These are phyloP conservation scores for Trifolium pratense DNA, from an alignment of 306 rosid genomes.

Conservation along the genomic window DNA sequence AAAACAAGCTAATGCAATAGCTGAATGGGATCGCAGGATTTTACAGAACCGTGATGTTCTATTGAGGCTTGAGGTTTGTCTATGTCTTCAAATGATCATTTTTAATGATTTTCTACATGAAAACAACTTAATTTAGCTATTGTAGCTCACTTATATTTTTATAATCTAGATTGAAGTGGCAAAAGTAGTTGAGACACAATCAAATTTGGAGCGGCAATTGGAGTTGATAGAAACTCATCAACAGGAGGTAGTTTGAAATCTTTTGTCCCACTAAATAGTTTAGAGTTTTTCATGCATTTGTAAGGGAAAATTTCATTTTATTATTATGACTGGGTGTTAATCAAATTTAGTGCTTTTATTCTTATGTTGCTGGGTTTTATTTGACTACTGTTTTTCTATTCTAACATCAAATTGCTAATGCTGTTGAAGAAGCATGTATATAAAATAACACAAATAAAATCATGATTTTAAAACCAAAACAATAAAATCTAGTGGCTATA, in stretches of 20 bases:
- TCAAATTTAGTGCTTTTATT: slow-evolving; percentile 9
- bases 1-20: slow-evolving; percentile 94
- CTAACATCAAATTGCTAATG: neutral
- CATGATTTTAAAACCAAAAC: neutral
- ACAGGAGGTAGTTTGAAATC: slow-evolving; percentile 70
- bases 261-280: slow-evolving; percentile 17
- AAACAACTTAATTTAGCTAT: slow-evolving; percentile 9
- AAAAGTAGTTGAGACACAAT: slow-evolving; percentile 87
- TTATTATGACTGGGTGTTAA: neutral
- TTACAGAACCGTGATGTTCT: slow-evolving; percentile 88
- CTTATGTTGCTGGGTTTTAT: neutral
- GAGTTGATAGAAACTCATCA: slow-evolving; percentile 97
- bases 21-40: slow-evolving; percentile 95
- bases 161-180: slow-evolving; percentile 84
- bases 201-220: slow-evolving; percentile 85
- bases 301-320: slow-evolving; percentile 9
- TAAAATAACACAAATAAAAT: neutral
- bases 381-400: neutral
- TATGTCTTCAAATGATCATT: slow-evolving; percentile 5
- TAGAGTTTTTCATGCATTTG: slow-evolving; percentile 15
- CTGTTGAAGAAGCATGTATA: neutral
- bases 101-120: slow-evolving; percentile 16
- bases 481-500: neutral
- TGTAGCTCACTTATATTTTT: slow-evolving; percentile 37
- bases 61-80: slow-evolving; percentile 78